Base-by-base conservation (phyloP, 1,284 basidiomycete species). In the Pyrrhoderma noxium region DNA sequence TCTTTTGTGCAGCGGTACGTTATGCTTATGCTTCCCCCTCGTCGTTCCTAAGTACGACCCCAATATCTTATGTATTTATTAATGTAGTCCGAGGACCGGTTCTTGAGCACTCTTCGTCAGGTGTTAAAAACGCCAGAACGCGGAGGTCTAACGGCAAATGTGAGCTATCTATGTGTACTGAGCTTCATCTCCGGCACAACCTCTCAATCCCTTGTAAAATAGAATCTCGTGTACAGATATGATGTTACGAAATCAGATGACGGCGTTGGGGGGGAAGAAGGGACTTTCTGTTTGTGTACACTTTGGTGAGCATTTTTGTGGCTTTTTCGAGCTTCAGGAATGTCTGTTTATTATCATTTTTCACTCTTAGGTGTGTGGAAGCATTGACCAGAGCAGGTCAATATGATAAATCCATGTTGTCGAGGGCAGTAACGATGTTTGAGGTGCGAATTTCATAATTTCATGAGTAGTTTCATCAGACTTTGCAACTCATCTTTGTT, bases 241-340 rank as follows among this genome's bases (percentile, higher is more conserved):
- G 89, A 95, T 62, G 83, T 88, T 9, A 68, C 64, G 25, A 85
- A 87, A 64, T 79, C 88, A 0, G 83, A 90, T 54, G 93, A 95
- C 62, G 93, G 93, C 5, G 89, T 95, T 16, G 93, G 93, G 3
- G 93, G 93, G 1, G 89, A 93, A 58, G 93, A 93, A 67, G 93
- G 92, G 7, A 89, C 85, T 0, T 89, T 89, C 65, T 86, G 85
- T 58, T 66, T 89, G 18, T 89, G 85, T 61, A 90, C 88, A 0
- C 66, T 90, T 3, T 90, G 87, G 87, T 31, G 27, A 31, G 27
- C 11, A 5, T 31, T 31, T 11, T 31, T 31, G 11, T 5, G 7
- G 11, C 27, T 31, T 5, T 11, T 11, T 31, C 27, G 5, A 5
- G 7, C 27, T 31, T 31, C 11, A n/a, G n/a, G n/a, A n/a, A n/a